Conservation (phyloP, 2,329 filamentous ascomycete species). For the Trichoderma brevicompactum region DNA sequence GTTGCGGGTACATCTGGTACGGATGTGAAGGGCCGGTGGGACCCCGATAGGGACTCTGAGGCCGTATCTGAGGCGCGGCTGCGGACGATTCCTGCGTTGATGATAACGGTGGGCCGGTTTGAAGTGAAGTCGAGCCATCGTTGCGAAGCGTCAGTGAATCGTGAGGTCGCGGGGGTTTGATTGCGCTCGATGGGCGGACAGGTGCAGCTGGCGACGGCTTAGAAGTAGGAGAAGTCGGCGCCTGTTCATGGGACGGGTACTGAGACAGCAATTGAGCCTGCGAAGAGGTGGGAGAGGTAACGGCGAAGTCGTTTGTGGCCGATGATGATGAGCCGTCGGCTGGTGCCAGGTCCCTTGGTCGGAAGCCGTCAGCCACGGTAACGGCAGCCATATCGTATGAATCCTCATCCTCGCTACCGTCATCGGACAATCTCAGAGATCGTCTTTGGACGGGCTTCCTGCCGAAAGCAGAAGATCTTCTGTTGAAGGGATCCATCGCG, state of each 20-base stretch:
- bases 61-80: slow-evolving; percentile 45
- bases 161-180: slow-evolving; percentile 55
- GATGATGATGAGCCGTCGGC: slow-evolving; percentile 2
- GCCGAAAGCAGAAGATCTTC: slow-evolving; percentile 46
- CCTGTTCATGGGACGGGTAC: slow-evolving; percentile 1
- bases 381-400: slow-evolving; percentile 55
- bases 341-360: slow-evolving; percentile 41
- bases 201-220: slow-evolving; percentile 34
- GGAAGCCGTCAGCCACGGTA: slow-evolving; percentile 59
- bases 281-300: slow-evolving; percentile 32
- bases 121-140: slow-evolving; percentile 48
- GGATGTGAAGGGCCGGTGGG: slow-evolving; percentile 78
- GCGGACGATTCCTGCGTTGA: slow-evolving; percentile 40
- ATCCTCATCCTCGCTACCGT: slow-evolving; percentile 47
- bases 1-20: slow-evolving; percentile 83
- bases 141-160: slow-evolving; percentile 58
- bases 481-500: slow-evolving; percentile 48
- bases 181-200: slow-evolving; percentile 58
- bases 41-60: slow-evolving; percentile 70
- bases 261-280: slow-evolving; percentile 16
- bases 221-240: slow-evolving; percentile 16
- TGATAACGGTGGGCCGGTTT: slow-evolving; percentile 21
- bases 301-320: slow-evolving; percentile 29
- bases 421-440: slow-evolving; percentile 43
- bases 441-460: slow-evolving; percentile 49